phyloP scores from a whole-genome alignment of 2,329 filamentous ascomycete species.

The Botrytis byssoidea region DNA sequence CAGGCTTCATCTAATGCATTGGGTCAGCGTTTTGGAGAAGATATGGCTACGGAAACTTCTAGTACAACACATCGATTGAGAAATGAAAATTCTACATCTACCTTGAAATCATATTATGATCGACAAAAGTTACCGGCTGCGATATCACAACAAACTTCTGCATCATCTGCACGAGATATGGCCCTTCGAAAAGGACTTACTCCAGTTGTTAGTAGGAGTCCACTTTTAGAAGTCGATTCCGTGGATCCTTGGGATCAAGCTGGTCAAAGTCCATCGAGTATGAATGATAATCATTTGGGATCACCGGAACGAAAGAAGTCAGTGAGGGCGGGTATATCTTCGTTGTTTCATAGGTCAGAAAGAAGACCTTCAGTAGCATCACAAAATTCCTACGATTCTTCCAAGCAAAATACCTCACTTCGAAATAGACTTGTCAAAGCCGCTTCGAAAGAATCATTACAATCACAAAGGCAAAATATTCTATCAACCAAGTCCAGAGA shows the following conservation, averaged over 20 bases:
- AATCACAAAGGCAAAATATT: constrained; percentile 31
- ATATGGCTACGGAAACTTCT: constrained; percentile 39
- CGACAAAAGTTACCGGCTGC: constrained; percentile 43
- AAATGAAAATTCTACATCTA: constrained; percentile 45
- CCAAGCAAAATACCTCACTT: constrained; percentile 20
- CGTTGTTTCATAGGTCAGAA: constrained; percentile 34
- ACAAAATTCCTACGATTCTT: constrained; percentile 20
- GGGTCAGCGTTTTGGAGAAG: constrained; percentile 42
- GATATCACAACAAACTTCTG: constrained; percentile 46
- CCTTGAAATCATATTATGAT: constrained; percentile 48
- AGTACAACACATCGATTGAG: constrained; percentile 39
- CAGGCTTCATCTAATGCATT: constrained; percentile 48
- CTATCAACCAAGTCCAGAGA: constrained; percentile 30
- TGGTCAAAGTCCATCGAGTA: background rate
- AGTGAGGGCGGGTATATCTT: constrained; percentile 35
- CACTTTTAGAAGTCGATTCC: constrained; percentile 32
- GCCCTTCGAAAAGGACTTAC: constrained; percentile 41
- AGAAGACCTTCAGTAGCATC: constrained; percentile 24
- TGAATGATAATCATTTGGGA: background rate
- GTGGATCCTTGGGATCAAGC: constrained; percentile 16
- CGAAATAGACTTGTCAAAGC: constrained; percentile 32
- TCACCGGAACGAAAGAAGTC: constrained; percentile 34
- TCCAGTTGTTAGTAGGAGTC: constrained; percentile 34
- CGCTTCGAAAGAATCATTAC: constrained; percentile 34
- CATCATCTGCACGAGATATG: constrained; percentile 43